Base-by-base conservation (phyloP, 2,329 filamentous ascomycete genomes). In the Aspergillus felis region DNA sequence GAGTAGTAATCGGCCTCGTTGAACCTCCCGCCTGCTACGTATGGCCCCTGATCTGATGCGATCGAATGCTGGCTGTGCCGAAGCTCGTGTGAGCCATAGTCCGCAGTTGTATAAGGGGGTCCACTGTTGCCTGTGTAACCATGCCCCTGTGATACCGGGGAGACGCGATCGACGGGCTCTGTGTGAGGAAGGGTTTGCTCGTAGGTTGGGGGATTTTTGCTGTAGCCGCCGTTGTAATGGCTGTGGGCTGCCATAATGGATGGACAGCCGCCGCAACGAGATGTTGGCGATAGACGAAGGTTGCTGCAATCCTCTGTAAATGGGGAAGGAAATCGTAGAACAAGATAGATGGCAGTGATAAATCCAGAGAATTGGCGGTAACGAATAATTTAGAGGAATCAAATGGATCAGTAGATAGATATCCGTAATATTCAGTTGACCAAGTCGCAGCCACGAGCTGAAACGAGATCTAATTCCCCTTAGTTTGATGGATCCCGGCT, bases 161-260 rank as follows among this genome's bases (percentile, higher is more conserved):
- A 71, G 25, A 60, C 77, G 64, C 68, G 75, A 68, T 61, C 71
- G 61, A 63, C 74, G 64, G 66, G 66, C 67, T 68, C 68, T 68
- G 66, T 72, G 67, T 61, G 72, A 68, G 61, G 68, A 67, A 65
- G 66, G 72, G 60, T 55, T 54, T 71, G 67, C n/a, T 70, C 67
- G 58, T 73, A 72, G n/a, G 62, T 62, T 27, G 68, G 67, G 14
- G 71, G 68, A 47, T 66, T 59, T 35, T 64, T 68, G 51, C 71
- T 70, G 61, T 76, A 76, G 20, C 69, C 60, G 60, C 64, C 70
- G 64, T 81, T 79, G 75, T 89, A 89, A 75, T 90, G 90, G 66
- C 88, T 84, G 76, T 86, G 82, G 62, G 83, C 79, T 48, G 85
- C 82, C 86, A 88, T 87, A 66, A 54, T 78, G 71, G 54, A 61